phyloP scores from a whole-genome alignment of 352 stramenopile genomes.

The Phytophthora agathidicida region DNA sequence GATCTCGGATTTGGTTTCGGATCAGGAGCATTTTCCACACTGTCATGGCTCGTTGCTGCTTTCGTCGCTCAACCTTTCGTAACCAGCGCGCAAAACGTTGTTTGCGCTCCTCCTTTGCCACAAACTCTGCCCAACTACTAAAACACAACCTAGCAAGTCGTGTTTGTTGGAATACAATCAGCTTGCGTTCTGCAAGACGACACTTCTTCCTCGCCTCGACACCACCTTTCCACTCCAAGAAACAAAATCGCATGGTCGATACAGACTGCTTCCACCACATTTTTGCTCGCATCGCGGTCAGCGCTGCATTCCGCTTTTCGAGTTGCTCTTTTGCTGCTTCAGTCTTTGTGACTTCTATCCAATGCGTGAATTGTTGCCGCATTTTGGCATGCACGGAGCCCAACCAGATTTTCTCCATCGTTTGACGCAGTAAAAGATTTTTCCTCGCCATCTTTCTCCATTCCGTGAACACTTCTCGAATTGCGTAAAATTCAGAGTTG shows the following conservation, averaged over 20 bases:
- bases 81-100: conserved; percentile 19
- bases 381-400: conserved; percentile 42
- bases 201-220: conserved; percentile 7
- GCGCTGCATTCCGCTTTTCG: conserved; percentile 23
- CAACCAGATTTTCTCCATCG: conserved; percentile 44
- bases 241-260: conserved; percentile 26
- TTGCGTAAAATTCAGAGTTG: conserved; percentile 11
- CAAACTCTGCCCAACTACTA: conserved; percentile 15
- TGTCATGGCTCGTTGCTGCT: conserved; percentile 14
- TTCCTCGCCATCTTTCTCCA: conserved; percentile 33
- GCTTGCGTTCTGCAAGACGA: conserved; percentile 18
- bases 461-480: conserved; percentile 7
- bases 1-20: conserved; percentile 14
- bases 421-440: conserved; percentile 38
- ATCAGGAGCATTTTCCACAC: conserved; percentile 32
- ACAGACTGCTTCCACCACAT: conserved; percentile 47
- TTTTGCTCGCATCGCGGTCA: conserved; percentile 41
- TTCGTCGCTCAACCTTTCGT: conserved; percentile 9
- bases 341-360: conserved; percentile 19
- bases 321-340: conserved; percentile 24
- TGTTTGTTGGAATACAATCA: conserved; percentile 15
- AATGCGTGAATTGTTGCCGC: conserved; percentile 41
- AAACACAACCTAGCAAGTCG: conserved; percentile 21
- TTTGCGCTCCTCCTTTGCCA: conserved; percentile 14
- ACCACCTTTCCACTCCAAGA: conserved; percentile 34